A percentile compares a stretch with the other conserved stretches of the same genome.
phyloP scores from a whole-genome alignment of 371 early-diverging fungal genomes.

The Circinella minor region DNA sequence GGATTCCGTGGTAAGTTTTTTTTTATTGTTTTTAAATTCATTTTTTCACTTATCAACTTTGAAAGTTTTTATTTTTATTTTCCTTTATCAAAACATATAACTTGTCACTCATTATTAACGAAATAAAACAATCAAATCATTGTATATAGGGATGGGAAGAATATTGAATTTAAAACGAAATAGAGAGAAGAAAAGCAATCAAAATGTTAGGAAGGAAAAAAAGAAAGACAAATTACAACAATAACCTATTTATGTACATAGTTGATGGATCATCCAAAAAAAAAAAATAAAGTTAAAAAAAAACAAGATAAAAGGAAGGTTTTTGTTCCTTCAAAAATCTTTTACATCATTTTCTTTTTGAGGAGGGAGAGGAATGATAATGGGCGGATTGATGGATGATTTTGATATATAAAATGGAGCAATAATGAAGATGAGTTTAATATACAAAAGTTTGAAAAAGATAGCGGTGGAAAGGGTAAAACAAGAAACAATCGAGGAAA shows the following conservation, averaged over 20 bases:
- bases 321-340: neutral
- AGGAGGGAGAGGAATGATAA: no score
- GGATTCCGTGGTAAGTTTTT: constrained; percentile 59
- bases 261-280: neutral
- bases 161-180: constrained; percentile 16
- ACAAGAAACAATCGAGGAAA: no score
- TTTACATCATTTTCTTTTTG: neutral
- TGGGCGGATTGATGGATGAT: neutral
- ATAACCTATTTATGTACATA: constrained; percentile 6
- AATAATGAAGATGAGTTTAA: neutral
- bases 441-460: neutral
- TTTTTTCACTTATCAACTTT: no score
- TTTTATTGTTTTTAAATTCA: neutral
- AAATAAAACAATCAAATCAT: neutral
- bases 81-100: no score
- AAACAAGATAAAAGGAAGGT: neutral
- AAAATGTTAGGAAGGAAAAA: neutral
- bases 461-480: no score
- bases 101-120: neutral
- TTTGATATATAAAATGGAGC: neutral
- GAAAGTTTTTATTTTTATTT: no score
- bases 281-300: neutral
- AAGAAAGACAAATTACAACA: constrained; percentile 2
- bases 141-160: constrained; percentile 14
- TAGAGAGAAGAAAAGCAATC: constrained; percentile 5